A percentile compares a stretch with the other conserved stretches of the same genome.
phyloP scores from a whole-genome alignment of 176 grass and related monocot species.

The Sorghum bicolor region DNA sequence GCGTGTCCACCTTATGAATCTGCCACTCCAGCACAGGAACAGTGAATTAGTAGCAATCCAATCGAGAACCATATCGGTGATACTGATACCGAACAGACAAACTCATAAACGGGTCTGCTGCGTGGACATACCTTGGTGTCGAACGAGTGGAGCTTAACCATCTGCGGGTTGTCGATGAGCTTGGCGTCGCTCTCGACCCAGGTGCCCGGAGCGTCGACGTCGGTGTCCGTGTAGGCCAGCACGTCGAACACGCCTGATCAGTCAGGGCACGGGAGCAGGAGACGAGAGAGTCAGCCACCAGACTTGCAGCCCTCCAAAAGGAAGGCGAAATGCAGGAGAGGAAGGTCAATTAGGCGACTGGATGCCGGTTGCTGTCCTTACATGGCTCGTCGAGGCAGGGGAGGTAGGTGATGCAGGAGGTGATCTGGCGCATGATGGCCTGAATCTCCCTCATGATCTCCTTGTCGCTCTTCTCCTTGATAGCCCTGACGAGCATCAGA shows the following conservation, averaged over 20 bases:
- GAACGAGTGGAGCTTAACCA: slow-evolving; percentile 96
- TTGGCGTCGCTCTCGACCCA: slow-evolving; percentile 98
- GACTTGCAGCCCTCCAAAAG: not conserved
- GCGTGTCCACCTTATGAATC: slow-evolving; percentile 98
- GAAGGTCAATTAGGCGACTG: not conserved
- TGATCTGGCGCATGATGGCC: slow-evolving; percentile 96
- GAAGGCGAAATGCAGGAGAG: not conserved
- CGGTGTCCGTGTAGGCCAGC: slow-evolving; percentile 90
- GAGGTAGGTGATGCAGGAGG: slow-evolving; percentile 89
- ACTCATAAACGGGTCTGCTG: not conserved
- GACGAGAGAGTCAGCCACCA: not conserved
- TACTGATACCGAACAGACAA: not conserved
- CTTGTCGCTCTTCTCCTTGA: slow-evolving; percentile 94
- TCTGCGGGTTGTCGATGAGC: slow-evolving; percentile 90
- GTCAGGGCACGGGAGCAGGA: not conserved
- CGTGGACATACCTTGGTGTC: slow-evolving; percentile 95
- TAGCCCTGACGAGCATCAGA: slow-evolving; percentile 38
- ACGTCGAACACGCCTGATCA: slow-evolving; percentile 86
- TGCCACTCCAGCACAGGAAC: slow-evolving; percentile 47
- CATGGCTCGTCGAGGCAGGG: slow-evolving; percentile 97
- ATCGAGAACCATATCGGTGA: not conserved
- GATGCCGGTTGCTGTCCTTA: slow-evolving; percentile 22
- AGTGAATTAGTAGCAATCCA: not conserved
- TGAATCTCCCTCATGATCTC: slow-evolving; percentile 99
- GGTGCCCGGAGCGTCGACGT: slow-evolving; percentile 65